phyloP scores from a whole-genome alignment of 1,284 basidiomycete species.

The Ustilago esculenta region DNA sequence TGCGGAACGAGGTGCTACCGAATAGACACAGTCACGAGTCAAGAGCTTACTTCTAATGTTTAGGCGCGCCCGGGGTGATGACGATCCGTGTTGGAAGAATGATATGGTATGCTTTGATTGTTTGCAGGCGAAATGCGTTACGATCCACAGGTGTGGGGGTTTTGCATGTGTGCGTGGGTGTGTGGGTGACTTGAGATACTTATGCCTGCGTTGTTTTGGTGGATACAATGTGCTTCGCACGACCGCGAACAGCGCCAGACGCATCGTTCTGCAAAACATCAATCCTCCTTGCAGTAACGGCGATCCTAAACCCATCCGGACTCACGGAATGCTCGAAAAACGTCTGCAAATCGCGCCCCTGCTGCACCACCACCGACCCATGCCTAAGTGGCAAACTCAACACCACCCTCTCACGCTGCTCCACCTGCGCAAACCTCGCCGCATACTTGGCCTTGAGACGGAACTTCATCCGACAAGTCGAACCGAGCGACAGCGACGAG shows the following conservation, averaged over 20 bases:
- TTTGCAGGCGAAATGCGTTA: too few relatives aligned
- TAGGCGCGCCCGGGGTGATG: background rate
- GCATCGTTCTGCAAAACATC: conserved; percentile 10
- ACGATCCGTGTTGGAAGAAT: too few relatives aligned
- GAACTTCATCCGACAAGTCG: conserved; percentile 46
- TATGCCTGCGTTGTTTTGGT: too few relatives aligned
- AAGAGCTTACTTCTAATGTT: background rate
- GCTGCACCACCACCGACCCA: conserved; percentile 35
- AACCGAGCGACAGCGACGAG: conserved; percentile 45
- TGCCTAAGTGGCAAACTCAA: conserved; percentile 32
- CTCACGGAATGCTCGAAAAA: conserved; percentile 32
- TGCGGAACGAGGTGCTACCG: too few relatives aligned
- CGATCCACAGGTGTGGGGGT: too few relatives aligned
- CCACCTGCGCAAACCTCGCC: background rate
- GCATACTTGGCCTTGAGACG: conserved; percentile 33
- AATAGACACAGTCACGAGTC: too few relatives aligned
- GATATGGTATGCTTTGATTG: too few relatives aligned
- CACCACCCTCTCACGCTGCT: conserved; percentile 6
- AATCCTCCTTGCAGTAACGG: conserved; percentile 33
- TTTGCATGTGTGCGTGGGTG: too few relatives aligned
- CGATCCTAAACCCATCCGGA: conserved; percentile 37
- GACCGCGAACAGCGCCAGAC: too few relatives aligned
- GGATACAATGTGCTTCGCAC: too few relatives aligned
- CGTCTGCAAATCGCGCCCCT: conserved; percentile 35
- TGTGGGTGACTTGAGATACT: too few relatives aligned